Evolutionary conservation across 768 basidiomycete species (phyloP), one percentile per base, ranked within the genome.

Genomic region (Mrakia gelida): DNA sequence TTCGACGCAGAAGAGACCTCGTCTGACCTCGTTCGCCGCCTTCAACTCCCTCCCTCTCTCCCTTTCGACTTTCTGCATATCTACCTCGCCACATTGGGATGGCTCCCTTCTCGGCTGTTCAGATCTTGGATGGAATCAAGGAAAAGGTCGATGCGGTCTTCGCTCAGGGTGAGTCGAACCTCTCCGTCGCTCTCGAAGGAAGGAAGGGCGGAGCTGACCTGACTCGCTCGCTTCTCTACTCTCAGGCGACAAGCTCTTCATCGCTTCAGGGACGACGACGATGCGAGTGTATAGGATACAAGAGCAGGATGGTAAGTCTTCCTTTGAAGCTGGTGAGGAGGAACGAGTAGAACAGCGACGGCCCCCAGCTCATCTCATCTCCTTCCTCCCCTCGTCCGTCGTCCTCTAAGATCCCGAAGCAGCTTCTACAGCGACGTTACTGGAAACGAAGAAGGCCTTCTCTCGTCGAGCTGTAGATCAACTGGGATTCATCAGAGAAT

Each of bases 391-490:
- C 80, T 81, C 21, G 54, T 81, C n/a, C 80, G 8, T 79, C 49
- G 71, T 41, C 43, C 28, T 26, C n/a, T 11, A 18, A 54, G 59
- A 38, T 32, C 26, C 56, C 2, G 49, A 72, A 21, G 68, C 30
- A 0, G 26, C 45, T 26, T 34, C 73, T 3, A 74, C 62, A n/a
- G 72, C 45, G 75, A 77, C 75, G 56, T 84, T 89, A 1, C 85
- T 90, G 6, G 92, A 93, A 81, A 87, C 87, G 43, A 92, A 88
- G 88, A 91, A 90, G 81, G 86, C 84, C 18, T 82, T 94, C 49
- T 87, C 89, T 38, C 86, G 89, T 80, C 89, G 88, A 81, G 87
- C 92, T 21, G 92, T 99, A 62, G 96, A 98, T 75, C 94, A 95
- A 82, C 86, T 99, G 3, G 93, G 91, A 0, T 91, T 90, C 74